A percentile compares a stretch with the other conserved stretches of the same genome.
Evolutionary conservation across 352 stramenopile genomes (phyloP).

Genomic region (Phytopythium litorale): DNA sequence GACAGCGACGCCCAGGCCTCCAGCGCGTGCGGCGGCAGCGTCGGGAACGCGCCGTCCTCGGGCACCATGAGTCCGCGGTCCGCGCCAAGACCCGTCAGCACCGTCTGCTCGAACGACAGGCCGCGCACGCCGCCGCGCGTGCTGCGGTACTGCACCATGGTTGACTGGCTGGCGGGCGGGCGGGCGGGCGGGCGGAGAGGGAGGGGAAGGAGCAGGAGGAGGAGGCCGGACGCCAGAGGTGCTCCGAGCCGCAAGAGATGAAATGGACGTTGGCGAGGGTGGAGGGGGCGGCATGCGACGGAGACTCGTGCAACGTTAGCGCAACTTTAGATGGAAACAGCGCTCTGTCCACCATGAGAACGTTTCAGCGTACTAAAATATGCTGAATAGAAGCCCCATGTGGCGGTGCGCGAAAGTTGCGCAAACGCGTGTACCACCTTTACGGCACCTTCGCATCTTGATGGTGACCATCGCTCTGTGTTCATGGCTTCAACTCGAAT

Average conservation of each 20-base stretch:
- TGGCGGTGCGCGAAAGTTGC: not conserved
- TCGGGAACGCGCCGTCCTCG: constrained; percentile 73
- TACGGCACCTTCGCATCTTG: not conserved
- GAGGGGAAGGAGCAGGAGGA: not conserved
- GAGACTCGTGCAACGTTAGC: not conserved
- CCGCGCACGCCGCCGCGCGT: constrained; percentile 75
- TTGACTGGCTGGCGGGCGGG: not conserved
- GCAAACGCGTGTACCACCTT: not conserved
- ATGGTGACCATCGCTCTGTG: not conserved
- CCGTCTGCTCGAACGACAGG: constrained; percentile 84
- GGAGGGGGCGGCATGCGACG: not conserved
- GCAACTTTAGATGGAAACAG: not conserved
- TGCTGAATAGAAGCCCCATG: not conserved
- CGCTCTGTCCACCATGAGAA: not conserved
- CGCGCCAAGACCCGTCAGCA: constrained; percentile 81
- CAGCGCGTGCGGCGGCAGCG: constrained; percentile 62
- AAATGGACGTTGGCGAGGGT: not conserved
- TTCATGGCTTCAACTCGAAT: no score
- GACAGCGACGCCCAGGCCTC: constrained; percentile 86
- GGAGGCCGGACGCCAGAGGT: not conserved
- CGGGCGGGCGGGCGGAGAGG: no score
- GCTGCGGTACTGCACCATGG: constrained; percentile 84
- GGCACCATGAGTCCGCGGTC: constrained; percentile 85
- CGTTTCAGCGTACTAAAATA: not conserved
- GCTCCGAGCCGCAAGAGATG: not conserved